Percentiles rank a stretch among this genome's conserved stretches.
phyloP scores from a whole-genome alignment of 495 filamentous ascomycete species.

The Aspergillus wentii region DNA sequence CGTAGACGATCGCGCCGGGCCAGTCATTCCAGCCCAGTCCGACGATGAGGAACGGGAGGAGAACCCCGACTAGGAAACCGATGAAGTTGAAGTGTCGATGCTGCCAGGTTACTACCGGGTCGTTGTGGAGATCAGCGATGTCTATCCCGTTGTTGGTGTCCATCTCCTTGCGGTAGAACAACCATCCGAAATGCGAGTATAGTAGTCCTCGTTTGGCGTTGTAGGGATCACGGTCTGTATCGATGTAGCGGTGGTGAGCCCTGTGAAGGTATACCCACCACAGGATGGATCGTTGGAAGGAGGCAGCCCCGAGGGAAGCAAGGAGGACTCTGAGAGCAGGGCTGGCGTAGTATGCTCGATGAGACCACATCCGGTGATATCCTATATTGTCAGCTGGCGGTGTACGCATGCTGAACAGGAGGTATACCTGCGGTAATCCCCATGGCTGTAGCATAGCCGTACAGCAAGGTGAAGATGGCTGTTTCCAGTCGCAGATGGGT shows the following conservation, averaged over 20 bases:
- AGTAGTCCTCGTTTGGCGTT: constrained; percentile 84
- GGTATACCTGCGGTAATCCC: constrained; percentile 67
- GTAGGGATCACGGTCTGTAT: constrained; percentile 92
- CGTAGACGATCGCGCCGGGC: constrained; percentile 79
- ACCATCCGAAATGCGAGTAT: constrained; percentile 85
- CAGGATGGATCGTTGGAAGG: constrained; percentile 80
- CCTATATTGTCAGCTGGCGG: constrained; percentile 40
- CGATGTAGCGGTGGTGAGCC: constrained; percentile 91
- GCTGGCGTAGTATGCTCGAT: constrained; percentile 75
- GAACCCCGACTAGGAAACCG: constrained; percentile 72
- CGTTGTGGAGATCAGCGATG: constrained; percentile 84
- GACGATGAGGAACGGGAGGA: constrained; percentile 70
- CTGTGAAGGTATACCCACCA: constrained; percentile 95
- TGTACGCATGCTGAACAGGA: neutral
- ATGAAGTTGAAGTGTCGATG: constrained; percentile 78
- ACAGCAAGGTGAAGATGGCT: constrained; percentile 65
- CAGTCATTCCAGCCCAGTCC: constrained; percentile 79
- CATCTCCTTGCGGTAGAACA: constrained; percentile 74
- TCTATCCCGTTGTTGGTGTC: constrained; percentile 79
- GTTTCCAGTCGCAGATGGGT: constrained; percentile 64
- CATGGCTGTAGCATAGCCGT: constrained; percentile 81
- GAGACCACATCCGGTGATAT: constrained; percentile 83
- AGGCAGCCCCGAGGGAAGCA: constrained; percentile 76
- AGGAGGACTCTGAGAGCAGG: constrained; percentile 77
- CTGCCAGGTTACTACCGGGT: constrained; percentile 80